Conservation (phyloP, 768 basidiomycete genomes). For the Dioszegia hungarica region DNA sequence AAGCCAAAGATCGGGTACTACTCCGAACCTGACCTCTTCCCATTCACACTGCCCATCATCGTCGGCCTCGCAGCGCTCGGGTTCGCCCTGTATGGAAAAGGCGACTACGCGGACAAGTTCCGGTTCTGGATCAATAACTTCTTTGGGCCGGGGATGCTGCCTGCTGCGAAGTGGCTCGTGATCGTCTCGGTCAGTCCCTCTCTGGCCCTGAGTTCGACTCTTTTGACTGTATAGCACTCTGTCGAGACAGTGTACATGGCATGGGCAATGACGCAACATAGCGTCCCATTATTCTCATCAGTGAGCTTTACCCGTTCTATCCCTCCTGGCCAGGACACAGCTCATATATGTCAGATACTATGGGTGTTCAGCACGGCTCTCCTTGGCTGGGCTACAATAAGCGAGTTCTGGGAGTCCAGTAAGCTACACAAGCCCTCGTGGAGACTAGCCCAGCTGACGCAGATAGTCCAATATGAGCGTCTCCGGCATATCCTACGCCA, state of each 20-base stretch:
- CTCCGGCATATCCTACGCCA: constrained; percentile 16
- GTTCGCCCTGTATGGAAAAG: constrained; percentile 20
- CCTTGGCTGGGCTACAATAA: constrained; percentile 12
- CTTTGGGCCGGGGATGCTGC: constrained; percentile 13
- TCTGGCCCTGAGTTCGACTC: not conserved
- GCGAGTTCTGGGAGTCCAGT: constrained; percentile 27
- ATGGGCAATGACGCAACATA: constrained; percentile 11
- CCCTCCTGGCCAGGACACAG: too few relatives aligned
- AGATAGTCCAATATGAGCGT: constrained; percentile 23
- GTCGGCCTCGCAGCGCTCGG: constrained; percentile 9
- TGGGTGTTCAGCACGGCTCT: constrained; percentile 18
- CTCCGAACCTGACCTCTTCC: constrained; percentile 20
- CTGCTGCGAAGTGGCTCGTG: not conserved
- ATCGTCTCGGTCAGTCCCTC: constrained; percentile 14
- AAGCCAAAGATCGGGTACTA: constrained; percentile 20
- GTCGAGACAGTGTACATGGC: constrained; percentile 14
- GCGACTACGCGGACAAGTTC: constrained; percentile 17
- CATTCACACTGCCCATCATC: constrained; percentile 9
- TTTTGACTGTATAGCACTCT: constrained; percentile 7
- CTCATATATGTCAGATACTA: too few relatives aligned
- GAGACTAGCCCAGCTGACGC: not conserved
- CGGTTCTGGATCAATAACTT: constrained; percentile 4
- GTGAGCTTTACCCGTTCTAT: constrained; percentile 1
- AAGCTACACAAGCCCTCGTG: not conserved
- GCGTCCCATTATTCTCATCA: constrained; percentile 6